Percentiles rank a stretch among this genome's conserved stretches.
phyloP scores from a whole-genome alignment of 768 basidiomycete genomes.

The Leccinellum rugosiceps region DNA sequence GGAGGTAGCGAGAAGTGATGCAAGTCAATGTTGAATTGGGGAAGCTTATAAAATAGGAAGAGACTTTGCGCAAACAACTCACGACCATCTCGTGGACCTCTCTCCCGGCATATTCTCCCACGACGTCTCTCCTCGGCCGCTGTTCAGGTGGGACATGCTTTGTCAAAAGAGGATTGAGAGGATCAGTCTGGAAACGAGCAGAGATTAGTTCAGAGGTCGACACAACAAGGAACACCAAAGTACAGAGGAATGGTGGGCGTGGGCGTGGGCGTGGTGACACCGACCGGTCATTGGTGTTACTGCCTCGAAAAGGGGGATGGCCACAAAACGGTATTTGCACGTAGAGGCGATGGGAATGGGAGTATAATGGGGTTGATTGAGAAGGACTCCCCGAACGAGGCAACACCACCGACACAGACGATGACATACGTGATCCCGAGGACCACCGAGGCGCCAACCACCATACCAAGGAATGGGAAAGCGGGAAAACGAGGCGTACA shows the following conservation, averaged over 20 bases:
- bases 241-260: constrained; percentile 2
- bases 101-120: constrained; percentile 67
- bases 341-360: constrained; percentile 6
- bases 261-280: background rate
- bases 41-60: constrained; percentile 6
- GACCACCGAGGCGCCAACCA: constrained; percentile 45
- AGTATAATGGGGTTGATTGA: background rate
- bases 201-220: constrained; percentile 3
- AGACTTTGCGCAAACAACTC: constrained; percentile 35
- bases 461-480: constrained; percentile 55
- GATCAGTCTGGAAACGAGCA: constrained; percentile 61
- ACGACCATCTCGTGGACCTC: constrained; percentile 83
- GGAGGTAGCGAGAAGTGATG: constrained; percentile 4
- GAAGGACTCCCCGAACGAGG: constrained; percentile 3
- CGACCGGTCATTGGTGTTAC: background rate
- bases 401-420: constrained; percentile 36
- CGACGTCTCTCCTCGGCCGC: constrained; percentile 68
- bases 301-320: constrained; percentile 6
- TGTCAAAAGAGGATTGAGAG: constrained; percentile 73
- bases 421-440: constrained; percentile 35
- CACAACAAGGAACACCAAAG: background rate
- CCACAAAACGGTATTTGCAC: background rate
- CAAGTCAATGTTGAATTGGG: constrained; percentile 3
- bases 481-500: constrained; percentile 55
- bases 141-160: constrained; percentile 82